Conservation (phyloP, 345 rosid species). For the Hibiscus tridactylites region DNA sequence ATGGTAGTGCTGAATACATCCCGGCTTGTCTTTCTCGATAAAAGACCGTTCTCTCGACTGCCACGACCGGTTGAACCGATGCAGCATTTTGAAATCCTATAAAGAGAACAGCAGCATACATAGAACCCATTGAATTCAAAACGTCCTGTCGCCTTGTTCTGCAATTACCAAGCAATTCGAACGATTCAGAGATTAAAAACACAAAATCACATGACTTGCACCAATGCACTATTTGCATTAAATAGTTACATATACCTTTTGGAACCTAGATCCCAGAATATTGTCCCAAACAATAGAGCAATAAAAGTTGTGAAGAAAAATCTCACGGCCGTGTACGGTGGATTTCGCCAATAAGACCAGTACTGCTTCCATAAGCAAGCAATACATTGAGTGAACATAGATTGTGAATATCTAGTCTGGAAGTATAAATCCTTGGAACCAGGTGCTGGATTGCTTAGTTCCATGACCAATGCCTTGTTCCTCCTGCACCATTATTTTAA, state of each 20-base stretch:
- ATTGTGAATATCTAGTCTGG: conserved; percentile 36
- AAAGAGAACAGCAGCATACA: conserved; percentile 55
- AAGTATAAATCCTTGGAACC: conserved; percentile 42
- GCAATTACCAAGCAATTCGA: conserved; percentile 5
- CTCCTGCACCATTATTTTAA: conserved; percentile 29
- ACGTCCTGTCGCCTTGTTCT: conserved; percentile 40
- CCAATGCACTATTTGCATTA: not conserved
- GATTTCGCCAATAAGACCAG: conserved; percentile 59
- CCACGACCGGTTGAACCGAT: conserved; percentile 56
- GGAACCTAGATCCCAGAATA: conserved; percentile 59
- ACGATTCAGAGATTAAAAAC: not conserved
- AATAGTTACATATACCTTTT: conserved; percentile 30
- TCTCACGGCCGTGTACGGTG: conserved; percentile 43
- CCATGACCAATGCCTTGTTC: conserved; percentile 47
- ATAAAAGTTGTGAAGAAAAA: conserved; percentile 42
- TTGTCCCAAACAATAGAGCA: conserved; percentile 59
- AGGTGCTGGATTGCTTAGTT: conserved; percentile 33
- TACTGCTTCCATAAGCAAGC: conserved; percentile 68
- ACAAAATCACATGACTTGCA: not conserved
- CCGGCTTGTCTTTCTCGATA: conserved; percentile 65
- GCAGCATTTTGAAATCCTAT: conserved; percentile 46
- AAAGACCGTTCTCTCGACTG: conserved; percentile 60
- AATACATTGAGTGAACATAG: conserved; percentile 37
- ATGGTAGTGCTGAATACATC: conserved; percentile 64
- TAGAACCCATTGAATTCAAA: conserved; percentile 59